Evolutionary conservation across 257 asterid species (phyloP), one percentile per base, ranked within the genome.

Genomic region (Cinchona pubescens): DNA sequence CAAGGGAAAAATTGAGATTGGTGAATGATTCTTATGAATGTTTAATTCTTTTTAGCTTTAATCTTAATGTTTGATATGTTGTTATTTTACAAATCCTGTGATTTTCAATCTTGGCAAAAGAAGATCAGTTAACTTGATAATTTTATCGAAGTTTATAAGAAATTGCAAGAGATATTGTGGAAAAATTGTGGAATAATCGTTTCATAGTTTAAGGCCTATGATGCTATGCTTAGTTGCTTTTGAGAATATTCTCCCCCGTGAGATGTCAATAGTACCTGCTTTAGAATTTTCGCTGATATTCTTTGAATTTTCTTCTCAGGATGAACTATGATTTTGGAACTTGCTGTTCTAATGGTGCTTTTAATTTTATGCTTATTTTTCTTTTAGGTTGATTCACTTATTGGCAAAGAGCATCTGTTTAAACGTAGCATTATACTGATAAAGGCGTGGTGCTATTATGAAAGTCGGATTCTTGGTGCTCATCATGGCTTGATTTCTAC

Each of bases 381-480:
- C 76, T 69, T 92, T 15, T 48, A 95, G 99, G 91, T 91, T 76
- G 97, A 95, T 84, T 89, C 92, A 63, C 75, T 85, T 30, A 87
- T 95, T 75, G 93, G 97, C 51, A 90, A 80, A 82, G 87, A 92
- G 51, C 91, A 95, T 82, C 85, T 92, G 49, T 95, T 95, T 71
- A 95, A 95, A 82, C 91, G 87, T 70, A 95, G 99, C 79, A 86
- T 95, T 72, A 88, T 95, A 79, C 83, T 95, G 75, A 86, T 92
- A 73, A 95, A 95, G 78, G 89, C 98, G 4, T 95, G 99, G 99
- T 95, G 99, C 88, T 95, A 89, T 74, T 95, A 95, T 61, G 99
- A 95, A 82, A 92, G 98, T 70, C 98, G 99, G 32, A 85, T 95
- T 63, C 96, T 92, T 56, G 99, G 99, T 73, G 94, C 97, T 64